Percentiles rank a stretch among this genome's conserved stretches.
Evolutionary conservation across 1,284 basidiomycete genomes (phyloP).

Genomic region (Ceratobasidium sp.): DNA sequence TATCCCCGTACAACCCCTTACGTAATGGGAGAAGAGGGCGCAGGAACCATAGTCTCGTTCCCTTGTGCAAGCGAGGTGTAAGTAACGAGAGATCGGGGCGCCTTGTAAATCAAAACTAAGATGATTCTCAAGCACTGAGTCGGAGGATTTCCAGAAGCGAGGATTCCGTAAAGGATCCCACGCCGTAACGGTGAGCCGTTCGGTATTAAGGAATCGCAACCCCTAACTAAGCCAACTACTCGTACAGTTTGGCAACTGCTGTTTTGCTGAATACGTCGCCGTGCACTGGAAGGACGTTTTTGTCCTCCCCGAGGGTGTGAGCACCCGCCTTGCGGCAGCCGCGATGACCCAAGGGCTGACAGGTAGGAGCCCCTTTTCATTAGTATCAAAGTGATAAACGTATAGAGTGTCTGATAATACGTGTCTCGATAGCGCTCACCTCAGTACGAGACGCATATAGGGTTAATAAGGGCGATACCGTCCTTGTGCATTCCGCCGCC

Average conservation of each 20-base stretch:
- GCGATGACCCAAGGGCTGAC: constrained; percentile 84
- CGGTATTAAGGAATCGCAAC: neutral
- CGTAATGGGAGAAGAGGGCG: constrained; percentile 81
- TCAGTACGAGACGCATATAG: constrained; percentile 87
- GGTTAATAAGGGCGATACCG: constrained; percentile 78
- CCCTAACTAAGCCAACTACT: constrained; percentile 37
- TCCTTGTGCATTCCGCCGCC: constrained; percentile 92
- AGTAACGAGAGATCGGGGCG: neutral
- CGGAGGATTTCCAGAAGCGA: constrained; percentile 45
- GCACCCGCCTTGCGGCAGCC: constrained; percentile 76
- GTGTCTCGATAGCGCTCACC: constrained; percentile 64
- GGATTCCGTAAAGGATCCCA: constrained; percentile 54
- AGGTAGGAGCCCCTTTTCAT: constrained; percentile 37
- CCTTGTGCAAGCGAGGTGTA: constrained; percentile 62
- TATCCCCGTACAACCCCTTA: constrained; percentile 65
- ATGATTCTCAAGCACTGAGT: constrained; percentile 17
- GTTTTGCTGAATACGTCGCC: constrained; percentile 60
- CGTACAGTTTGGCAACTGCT: constrained; percentile 65
- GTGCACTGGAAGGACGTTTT: constrained; percentile 67
- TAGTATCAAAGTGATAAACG: too few species aligned
- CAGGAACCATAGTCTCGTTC: constrained; percentile 80
- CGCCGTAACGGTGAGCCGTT: constrained; percentile 67
- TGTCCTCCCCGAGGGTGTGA: constrained; percentile 70
- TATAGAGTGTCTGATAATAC: neutral
- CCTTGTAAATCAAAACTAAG: neutral